Percentiles rank a stretch among this genome's conserved stretches.
Conservation (phyloP, 352 stramenopile genomes). For the Phytophthora meadii region DNA sequence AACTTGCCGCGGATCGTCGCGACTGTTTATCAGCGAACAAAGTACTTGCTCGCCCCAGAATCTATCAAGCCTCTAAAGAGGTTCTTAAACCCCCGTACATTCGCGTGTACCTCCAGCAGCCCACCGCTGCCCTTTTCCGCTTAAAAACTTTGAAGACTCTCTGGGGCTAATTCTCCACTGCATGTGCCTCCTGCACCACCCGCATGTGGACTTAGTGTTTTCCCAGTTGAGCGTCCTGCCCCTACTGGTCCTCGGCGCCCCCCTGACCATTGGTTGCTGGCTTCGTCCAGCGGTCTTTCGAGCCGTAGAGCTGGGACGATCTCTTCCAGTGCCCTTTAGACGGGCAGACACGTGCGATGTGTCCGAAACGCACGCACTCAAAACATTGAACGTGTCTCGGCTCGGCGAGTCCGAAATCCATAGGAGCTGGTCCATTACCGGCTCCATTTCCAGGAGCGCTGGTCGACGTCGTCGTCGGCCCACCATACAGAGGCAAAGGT, state of each 20-base stretch:
- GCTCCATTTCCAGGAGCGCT: neutral
- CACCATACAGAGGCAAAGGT: neutral
- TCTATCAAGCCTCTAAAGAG: constrained; percentile 20
- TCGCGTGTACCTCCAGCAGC: neutral
- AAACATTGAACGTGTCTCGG: neutral
- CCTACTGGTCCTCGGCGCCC: constrained; percentile 32
- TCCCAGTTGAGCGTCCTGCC: no score
- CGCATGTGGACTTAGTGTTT: no score
- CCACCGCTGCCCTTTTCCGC: constrained; percentile 6
- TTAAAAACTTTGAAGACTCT: constrained; percentile 12
- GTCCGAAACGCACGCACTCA: constrained; percentile 5
- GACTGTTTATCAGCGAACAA: constrained; percentile 5
- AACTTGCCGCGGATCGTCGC: constrained; percentile 10
- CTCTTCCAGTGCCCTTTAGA: neutral
- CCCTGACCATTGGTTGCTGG: constrained; percentile 5
- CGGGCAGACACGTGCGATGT: constrained; percentile 16
- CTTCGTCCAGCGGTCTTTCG: constrained; percentile 13
- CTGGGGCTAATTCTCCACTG: constrained; percentile 24
- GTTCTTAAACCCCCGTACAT: constrained; percentile 6
- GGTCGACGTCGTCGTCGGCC: no score
- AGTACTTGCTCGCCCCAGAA: constrained; percentile 19
- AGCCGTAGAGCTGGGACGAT: neutral
- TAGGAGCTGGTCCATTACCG: neutral
- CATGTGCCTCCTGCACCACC: no score
- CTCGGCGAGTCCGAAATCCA: constrained; percentile 6